Percentiles rank a stretch among this genome's conserved stretches.
Conservation (phyloP, 331 rosid genomes). For the Rhamnella rubrinervis region DNA sequence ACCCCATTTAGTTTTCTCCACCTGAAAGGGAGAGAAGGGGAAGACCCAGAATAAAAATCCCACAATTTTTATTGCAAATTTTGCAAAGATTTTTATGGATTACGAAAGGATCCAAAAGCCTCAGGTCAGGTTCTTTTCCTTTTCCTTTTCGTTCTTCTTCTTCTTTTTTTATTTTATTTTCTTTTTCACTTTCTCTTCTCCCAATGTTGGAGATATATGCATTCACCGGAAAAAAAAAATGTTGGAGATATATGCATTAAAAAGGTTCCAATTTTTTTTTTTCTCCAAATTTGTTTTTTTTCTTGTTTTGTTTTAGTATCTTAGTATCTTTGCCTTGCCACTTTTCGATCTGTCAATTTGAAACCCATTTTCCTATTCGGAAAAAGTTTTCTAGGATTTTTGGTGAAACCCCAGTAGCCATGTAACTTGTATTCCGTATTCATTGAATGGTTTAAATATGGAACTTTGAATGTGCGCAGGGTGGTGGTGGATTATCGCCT, state of each 20-base stretch:
- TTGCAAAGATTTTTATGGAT: conserved; percentile 49
- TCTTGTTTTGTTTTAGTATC: not conserved
- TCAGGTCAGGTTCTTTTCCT: conserved; percentile 52
- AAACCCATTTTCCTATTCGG: not conserved
- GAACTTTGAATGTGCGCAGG: conserved; percentile 31
- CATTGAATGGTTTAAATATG: not conserved
- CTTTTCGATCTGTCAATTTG: conserved; percentile 32
- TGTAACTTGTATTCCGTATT: not conserved
- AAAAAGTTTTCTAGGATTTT: not conserved
- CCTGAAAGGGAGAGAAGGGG: not conserved
- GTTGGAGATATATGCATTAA: conserved; percentile 3
- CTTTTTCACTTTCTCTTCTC: conserved; percentile 9
- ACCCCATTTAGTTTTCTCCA: conserved; percentile 1
- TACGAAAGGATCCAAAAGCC: conserved; percentile 95
- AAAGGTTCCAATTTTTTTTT: conserved; percentile 3
- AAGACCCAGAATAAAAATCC: not conserved
- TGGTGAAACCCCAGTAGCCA: not conserved
- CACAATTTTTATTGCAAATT: not conserved
- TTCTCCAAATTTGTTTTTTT: not conserved
- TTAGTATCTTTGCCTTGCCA: not conserved
- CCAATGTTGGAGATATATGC: conserved; percentile 6
- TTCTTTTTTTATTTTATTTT: conserved; percentile 5
- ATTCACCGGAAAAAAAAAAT: too few species aligned
- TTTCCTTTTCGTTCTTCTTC: not conserved
- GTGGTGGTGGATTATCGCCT: conserved; percentile 85